Percentiles rank a stretch among this genome's conserved stretches.
Evolutionary conservation across 805 yeast genomes (phyloP).

Genomic region (Starmerella cellae): DNA sequence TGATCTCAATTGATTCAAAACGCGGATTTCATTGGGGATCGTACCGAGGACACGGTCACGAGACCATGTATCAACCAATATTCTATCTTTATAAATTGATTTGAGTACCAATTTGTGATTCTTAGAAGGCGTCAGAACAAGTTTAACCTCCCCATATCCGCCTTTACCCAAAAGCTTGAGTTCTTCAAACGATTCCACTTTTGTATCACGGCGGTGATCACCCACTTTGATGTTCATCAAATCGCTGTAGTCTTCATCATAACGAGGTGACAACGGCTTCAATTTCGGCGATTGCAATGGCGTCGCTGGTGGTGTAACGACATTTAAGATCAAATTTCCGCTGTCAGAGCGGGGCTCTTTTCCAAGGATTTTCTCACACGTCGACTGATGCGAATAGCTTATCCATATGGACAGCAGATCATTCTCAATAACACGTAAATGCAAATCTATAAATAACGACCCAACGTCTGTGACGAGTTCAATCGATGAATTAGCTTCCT

Average conservation of each 20-base stretch:
- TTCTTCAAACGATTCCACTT: conserved; percentile 54
- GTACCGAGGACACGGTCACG: conserved; percentile 84
- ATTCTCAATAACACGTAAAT: conserved; percentile 52
- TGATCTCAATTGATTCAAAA: conserved; percentile 58
- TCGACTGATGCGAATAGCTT: conserved; percentile 50
- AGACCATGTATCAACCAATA: conserved; percentile 94
- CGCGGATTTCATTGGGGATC: conserved; percentile 90
- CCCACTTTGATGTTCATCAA: conserved; percentile 41
- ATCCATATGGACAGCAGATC: conserved; percentile 66
- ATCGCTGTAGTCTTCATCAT: conserved; percentile 3
- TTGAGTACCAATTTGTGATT: conserved; percentile 62
- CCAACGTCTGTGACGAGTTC: conserved; percentile 62
- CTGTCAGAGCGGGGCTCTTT: neutral
- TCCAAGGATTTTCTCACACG: too few relatives aligned
- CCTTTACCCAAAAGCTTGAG: conserved; percentile 85
- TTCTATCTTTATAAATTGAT: conserved; percentile 81
- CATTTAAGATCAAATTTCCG: neutral
- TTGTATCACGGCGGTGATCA: conserved; percentile 51
- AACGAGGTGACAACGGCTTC: neutral
- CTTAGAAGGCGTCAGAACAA: conserved; percentile 40
- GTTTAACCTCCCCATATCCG: conserved; percentile 81
- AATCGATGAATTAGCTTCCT: conserved; percentile 13
- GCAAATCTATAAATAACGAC: conserved; percentile 52
- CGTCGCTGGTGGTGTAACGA: conserved; percentile 3
- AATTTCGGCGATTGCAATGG: conserved; percentile 1